phyloP scores from a whole-genome alignment of 495 filamentous ascomycete genomes.

The Neurospora sp. region DNA sequence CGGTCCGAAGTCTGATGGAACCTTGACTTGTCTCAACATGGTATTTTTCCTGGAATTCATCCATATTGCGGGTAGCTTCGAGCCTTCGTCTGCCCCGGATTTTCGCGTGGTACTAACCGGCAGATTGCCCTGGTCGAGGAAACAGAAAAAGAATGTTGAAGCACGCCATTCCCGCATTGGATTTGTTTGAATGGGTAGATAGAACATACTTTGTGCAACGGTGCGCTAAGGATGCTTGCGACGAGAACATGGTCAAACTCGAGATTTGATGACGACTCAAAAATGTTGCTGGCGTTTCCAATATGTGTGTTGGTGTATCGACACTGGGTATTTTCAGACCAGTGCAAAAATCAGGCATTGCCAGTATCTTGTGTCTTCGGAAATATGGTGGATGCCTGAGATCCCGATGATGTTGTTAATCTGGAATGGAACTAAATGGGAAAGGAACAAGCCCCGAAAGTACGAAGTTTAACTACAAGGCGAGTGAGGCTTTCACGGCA shows the following conservation, averaged over 20 bases:
- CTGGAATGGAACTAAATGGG: not conserved
- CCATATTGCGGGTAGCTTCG: slow-evolving; percentile 1
- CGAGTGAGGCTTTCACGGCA: not conserved
- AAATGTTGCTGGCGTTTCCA: not conserved
- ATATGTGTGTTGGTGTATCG: not conserved
- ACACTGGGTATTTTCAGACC: not conserved
- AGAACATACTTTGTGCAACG: not conserved
- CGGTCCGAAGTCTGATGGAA: not conserved
- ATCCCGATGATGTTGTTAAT: not conserved
- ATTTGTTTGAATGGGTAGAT: not conserved
- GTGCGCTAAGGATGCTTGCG: not conserved
- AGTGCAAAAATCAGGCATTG: not conserved
- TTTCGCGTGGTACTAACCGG: not conserved
- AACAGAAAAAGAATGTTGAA: not conserved
- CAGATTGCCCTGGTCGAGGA: not conserved
- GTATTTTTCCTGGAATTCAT: not conserved
- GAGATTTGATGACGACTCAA: not conserved
- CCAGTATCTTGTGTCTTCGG: not conserved
- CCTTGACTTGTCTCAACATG: not conserved
- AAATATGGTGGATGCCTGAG: not conserved
- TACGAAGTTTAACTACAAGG: not conserved
- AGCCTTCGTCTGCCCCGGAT: not conserved
- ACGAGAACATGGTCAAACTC: not conserved
- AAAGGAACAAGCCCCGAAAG: not conserved
- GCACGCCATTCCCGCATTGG: not conserved